These are phyloP conservation scores for Globisporangium orthogonon DNA, from an alignment of 352 stramenopile species.

Conservation along the genomic window DNA sequence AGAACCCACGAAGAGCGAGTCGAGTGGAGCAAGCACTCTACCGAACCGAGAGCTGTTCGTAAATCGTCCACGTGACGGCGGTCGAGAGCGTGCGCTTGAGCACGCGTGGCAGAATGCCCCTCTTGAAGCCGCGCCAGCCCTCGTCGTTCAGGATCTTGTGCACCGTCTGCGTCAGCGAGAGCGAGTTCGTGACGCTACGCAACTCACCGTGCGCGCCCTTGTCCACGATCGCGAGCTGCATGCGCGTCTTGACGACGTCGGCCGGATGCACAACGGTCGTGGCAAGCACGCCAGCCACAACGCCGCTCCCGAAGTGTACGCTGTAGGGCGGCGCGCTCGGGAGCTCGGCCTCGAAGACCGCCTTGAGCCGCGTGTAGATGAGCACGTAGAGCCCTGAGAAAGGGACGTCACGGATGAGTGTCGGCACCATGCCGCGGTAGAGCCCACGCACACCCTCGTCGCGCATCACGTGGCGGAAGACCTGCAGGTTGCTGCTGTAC, in stretches of 20 bases:
- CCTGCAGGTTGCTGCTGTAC: slow-evolving; percentile 53
- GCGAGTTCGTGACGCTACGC: slow-evolving; percentile 41
- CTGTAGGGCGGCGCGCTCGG: slow-evolving; percentile 42
- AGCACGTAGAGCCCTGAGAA: slow-evolving; percentile 88
- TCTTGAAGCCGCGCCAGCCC: slow-evolving; percentile 90
- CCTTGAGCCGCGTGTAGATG: slow-evolving; percentile 73
- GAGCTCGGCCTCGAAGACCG: slow-evolving; percentile 30
- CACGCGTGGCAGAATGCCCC: slow-evolving; percentile 91
- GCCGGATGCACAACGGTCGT: slow-evolving; percentile 82
- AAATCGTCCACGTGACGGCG: slow-evolving; percentile 99
- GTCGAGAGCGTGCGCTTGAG: slow-evolving; percentile 97
- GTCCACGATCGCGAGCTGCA: slow-evolving; percentile 75
- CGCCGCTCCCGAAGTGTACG: slow-evolving; percentile 75
- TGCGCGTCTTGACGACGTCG: slow-evolving; percentile 86
- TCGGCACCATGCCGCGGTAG: slow-evolving; percentile 83
- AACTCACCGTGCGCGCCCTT: slow-evolving; percentile 20
- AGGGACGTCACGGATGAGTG: slow-evolving; percentile 80
- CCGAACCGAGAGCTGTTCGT: slow-evolving; percentile 88
- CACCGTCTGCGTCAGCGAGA: slow-evolving; percentile 61
- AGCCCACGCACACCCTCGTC: slow-evolving; percentile 68
- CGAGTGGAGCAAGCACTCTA: slow-evolving; percentile 14
- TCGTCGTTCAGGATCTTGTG: slow-evolving; percentile 89
- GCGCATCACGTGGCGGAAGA: slow-evolving; percentile 56
- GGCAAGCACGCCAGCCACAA: slow-evolving; percentile 66
- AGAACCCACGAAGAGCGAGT: background rate